Evolutionary conservation across 2,329 filamentous ascomycete genomes (phyloP), one percentile per base, ranked within the genome.

Genomic region (Trichophyton equinum): DNA sequence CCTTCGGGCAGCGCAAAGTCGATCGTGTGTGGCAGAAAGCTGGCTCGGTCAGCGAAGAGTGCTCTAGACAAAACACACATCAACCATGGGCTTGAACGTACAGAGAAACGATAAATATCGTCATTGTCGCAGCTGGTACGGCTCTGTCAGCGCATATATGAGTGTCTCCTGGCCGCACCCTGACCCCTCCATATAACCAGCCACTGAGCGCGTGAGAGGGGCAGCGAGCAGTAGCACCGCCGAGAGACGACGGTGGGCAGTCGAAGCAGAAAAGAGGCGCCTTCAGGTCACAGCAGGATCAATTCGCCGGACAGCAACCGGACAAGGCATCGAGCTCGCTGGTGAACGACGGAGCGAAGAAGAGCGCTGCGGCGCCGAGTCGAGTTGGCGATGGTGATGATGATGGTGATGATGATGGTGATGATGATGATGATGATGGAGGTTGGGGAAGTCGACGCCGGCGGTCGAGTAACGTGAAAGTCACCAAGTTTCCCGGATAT

Each of bases 21-120:
- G 69, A 96, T 81, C 46, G 92, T 97, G 73, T 95, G 91, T 38
- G 92, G 92, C 40, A 96, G 82, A 72, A 96, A 96, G 61, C 91
- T 96, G 69, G 33, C n/a, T 27, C 49, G 22, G 49, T 53, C 49
- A 53, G 49, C 22, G 25, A 53, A 38, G 33, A 38, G 33, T 30
- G 49, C 13, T n/a, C 27, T 78, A 38, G 11, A 38, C 9, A 38
- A 38, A 36, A 38, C 22, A 38, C 33, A 62, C 76, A 78, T 63
- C 81, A 73, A 63, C 81, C 81, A 65, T 75, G 11, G 78, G 5
- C 8, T 13, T 49, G 42, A n/a, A 60, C 80, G 73, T 77, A 84
- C 80, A 85, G 75, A 36, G 81, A 82, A 61, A 79, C 81, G 58
- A 84, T 78, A 65, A 84, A 82, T 70, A 83, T 78, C 5, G 82